Percentiles rank a stretch among this genome's conserved stretches.
phyloP scores from a whole-genome alignment of 2,329 filamentous ascomycete genomes.

The Lachnellula occidentalis region DNA sequence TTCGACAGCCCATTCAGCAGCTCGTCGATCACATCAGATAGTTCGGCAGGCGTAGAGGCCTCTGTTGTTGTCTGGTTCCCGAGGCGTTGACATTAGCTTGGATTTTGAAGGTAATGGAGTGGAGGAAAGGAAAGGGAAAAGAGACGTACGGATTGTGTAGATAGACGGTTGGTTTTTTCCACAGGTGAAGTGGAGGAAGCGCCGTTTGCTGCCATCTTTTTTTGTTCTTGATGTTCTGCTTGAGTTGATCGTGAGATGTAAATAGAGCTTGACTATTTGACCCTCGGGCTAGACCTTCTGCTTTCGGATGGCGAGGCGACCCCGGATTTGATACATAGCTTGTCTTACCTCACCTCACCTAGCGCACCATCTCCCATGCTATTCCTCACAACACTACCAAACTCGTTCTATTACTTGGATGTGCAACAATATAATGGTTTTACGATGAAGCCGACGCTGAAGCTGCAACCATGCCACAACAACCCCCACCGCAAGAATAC shows the following conservation, averaged over 20 bases:
- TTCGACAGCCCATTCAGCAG: slow-evolving; percentile 76
- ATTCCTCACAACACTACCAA: not conserved
- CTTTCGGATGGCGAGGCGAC: not conserved
- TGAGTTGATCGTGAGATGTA: not conserved
- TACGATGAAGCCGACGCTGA: slow-evolving; percentile 2
- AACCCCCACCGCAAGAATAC: slow-evolving; percentile 25
- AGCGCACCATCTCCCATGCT: not conserved
- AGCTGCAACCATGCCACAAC: slow-evolving; percentile 21
- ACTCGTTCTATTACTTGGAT: not conserved
- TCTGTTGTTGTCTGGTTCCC: slow-evolving; percentile 18
- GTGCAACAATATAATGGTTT: not conserved
- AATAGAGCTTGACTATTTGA: not conserved
- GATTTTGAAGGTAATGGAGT: not conserved
- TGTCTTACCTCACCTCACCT: not conserved
- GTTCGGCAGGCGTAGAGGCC: slow-evolving; percentile 26
- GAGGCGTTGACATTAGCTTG: not conserved
- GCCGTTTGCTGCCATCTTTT: not conserved
- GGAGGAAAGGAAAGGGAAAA: too few relatives aligned
- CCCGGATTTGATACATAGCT: not conserved
- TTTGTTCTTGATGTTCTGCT: too few relatives aligned
- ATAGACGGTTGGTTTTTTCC: not conserved
- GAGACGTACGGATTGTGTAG: not conserved
- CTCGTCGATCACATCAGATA: slow-evolving; percentile 66
- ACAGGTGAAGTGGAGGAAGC: not conserved
- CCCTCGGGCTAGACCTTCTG: not conserved